Evolutionary conservation across 306 rosid genomes (phyloP).

Genomic region (Begonia peltatifolia): DNA sequence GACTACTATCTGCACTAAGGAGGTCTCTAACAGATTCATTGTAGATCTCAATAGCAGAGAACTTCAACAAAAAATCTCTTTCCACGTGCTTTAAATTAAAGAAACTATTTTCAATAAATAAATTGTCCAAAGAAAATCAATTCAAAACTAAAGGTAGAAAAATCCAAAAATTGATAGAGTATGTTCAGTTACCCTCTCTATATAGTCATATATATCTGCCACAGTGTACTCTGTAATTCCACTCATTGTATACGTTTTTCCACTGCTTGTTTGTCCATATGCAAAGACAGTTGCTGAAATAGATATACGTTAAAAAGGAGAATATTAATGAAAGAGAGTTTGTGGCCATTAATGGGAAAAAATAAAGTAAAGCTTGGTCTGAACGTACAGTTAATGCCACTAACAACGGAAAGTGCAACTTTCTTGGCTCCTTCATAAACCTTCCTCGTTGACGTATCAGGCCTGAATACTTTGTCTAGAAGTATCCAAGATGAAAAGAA

Average conservation of each 20-base stretch:
- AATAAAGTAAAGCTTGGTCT: conserved; percentile 5
- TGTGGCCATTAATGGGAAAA: conserved; percentile 10
- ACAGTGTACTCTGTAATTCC: conserved; percentile 75
- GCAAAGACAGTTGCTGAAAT: conserved; percentile 90
- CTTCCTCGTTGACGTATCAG: conserved; percentile 64
- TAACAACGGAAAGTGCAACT: conserved; percentile 81
- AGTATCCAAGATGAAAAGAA: conserved; percentile 11
- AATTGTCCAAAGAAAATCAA: conserved; percentile 9
- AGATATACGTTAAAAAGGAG: neutral
- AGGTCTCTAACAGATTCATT: conserved; percentile 98
- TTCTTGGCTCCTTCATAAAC: conserved; percentile 90
- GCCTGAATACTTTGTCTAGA: conserved; percentile 73
- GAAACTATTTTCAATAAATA: conserved; percentile 14
- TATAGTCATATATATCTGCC: conserved; percentile 60
- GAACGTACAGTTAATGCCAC: conserved; percentile 85
- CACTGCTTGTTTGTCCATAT: conserved; percentile 98
- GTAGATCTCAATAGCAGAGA: conserved; percentile 93
- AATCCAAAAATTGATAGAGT: neutral
- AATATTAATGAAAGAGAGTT: neutral
- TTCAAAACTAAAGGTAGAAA: conserved; percentile 3
- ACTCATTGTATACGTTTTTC: conserved; percentile 84
- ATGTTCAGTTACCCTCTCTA: conserved; percentile 39
- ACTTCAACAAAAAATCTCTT: conserved; percentile 68
- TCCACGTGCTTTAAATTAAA: conserved; percentile 47
- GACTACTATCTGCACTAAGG: conserved; percentile 66